Conservation (phyloP, 106 monocot genomes). For the Narthecium ossifragum region DNA sequence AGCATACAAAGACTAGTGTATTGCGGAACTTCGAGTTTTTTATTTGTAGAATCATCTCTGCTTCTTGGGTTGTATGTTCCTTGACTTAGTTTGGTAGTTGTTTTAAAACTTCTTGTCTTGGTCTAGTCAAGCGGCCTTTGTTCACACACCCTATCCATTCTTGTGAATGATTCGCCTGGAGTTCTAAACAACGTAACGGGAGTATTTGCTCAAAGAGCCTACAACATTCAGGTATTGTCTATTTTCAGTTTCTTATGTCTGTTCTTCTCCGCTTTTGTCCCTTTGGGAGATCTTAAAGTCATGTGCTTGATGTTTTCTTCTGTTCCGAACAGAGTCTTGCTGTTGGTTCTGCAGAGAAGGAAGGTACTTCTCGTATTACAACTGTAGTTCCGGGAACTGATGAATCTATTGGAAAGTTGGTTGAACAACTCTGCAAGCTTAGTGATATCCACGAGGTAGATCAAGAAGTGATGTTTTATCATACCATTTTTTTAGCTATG, state of each 20-base stretch:
- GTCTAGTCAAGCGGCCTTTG: constrained; percentile 65
- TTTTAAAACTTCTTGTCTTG: too few relatives aligned
- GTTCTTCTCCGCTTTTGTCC: too few relatives aligned
- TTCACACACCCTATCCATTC: constrained; percentile 94
- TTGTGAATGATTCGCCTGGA: constrained; percentile 87
- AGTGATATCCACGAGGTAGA: constrained; percentile 81
- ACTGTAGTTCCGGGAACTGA: constrained; percentile 92
- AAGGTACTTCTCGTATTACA: constrained; percentile 82
- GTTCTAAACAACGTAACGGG: constrained; percentile 89
- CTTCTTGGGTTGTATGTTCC: too few relatives aligned
- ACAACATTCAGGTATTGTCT: constrained; percentile 86
- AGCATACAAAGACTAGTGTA: too few relatives aligned
- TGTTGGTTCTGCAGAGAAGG: constrained; percentile 73
- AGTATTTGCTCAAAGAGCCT: constrained; percentile 91
- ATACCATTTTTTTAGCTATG: too few relatives aligned
- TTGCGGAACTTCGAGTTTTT: too few relatives aligned
- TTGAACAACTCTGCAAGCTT: constrained; percentile 83
- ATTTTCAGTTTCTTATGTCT: neutral
- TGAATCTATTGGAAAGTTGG: constrained; percentile 77
- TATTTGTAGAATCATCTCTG: too few relatives aligned
- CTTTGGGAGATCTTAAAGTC: neutral
- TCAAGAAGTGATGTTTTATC: neutral
- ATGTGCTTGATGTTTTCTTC: neutral
- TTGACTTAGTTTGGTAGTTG: too few relatives aligned
- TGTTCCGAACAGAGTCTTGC: constrained; percentile 69